Percentiles rank a stretch among this genome's conserved stretches.
Evolutionary conservation across 2,329 filamentous ascomycete genomes (phyloP).

Genomic region (Colletotrichum theobromicola): DNA sequence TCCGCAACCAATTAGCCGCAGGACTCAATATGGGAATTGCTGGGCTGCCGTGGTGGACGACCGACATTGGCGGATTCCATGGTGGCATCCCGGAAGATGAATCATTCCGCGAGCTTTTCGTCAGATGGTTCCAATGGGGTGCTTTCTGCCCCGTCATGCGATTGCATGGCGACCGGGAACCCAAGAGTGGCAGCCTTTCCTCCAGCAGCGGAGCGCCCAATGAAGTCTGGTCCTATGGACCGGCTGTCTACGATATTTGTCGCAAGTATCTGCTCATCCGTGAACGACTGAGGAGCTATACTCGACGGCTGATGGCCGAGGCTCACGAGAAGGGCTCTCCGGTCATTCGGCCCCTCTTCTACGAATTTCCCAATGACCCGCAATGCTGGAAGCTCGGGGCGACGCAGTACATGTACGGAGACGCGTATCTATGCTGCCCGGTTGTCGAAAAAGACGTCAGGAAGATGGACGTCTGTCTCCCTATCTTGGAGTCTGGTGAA

Average conservation of each 20-base stretch:
- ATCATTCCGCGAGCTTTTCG: conserved; percentile 66
- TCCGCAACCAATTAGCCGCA: conserved; percentile 65
- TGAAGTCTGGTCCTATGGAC: background rate
- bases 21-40: conserved; percentile 70
- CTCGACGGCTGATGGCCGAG: background rate
- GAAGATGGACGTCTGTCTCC: background rate
- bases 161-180: conserved; percentile 69
- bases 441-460: background rate
- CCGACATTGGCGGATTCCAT: conserved; percentile 74
- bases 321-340: background rate
- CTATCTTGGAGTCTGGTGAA: background rate
- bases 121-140: conserved; percentile 74
- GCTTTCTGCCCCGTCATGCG: conserved; percentile 72
- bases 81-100: conserved; percentile 62
- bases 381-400: background rate
- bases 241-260: background rate
- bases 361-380: background rate
- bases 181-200: conserved; percentile 31
- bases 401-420: background rate
- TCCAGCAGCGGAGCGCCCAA: background rate
- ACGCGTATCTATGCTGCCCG: background rate
- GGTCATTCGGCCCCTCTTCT: background rate
- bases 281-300: background rate
- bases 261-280: background rate
- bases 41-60: conserved; percentile 73